Percentiles rank a stretch among this genome's conserved stretches.
Conservation (phyloP, 2,329 filamentous ascomycete species). For the Malbranchea zuffiana region DNA sequence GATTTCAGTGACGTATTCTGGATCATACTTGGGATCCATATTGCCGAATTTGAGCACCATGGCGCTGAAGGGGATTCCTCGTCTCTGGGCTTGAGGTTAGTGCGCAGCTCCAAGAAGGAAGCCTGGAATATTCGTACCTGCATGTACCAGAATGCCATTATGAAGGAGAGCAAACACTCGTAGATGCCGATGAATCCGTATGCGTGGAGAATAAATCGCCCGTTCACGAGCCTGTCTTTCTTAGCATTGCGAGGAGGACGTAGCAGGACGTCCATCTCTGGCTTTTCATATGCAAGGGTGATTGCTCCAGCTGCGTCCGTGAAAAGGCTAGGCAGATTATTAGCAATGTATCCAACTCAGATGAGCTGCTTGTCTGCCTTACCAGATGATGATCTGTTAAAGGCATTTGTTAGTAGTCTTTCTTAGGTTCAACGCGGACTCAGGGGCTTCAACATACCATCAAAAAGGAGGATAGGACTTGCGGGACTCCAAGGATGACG, state of each 20-base stretch:
- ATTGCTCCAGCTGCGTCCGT: slow-evolving; percentile 66
- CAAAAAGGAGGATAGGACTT: slow-evolving; percentile 61
- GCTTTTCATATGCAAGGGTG: slow-evolving; percentile 62
- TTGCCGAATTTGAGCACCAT: slow-evolving; percentile 59
- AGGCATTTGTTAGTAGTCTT: neutral
- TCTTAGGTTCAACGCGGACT: neutral
- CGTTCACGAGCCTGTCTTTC: slow-evolving; percentile 62
- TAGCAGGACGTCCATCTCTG: slow-evolving; percentile 62
- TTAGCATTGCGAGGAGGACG: slow-evolving; percentile 57
- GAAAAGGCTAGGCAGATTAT: slow-evolving; percentile 43
- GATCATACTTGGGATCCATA: slow-evolving; percentile 40
- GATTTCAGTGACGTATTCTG: slow-evolving; percentile 44
- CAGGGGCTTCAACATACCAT: slow-evolving; percentile 36
- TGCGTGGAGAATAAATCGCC: slow-evolving; percentile 59
- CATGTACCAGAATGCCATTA: slow-evolving; percentile 59
- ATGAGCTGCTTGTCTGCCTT: slow-evolving; percentile 13
- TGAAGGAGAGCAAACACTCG: slow-evolving; percentile 49
- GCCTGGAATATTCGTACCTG: slow-evolving; percentile 4
- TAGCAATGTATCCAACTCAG: slow-evolving; percentile 2
- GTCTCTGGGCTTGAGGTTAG: slow-evolving; percentile 22
- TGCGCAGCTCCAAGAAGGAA: neutral
- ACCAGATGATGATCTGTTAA: slow-evolving; percentile 49
- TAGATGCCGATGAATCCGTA: slow-evolving; percentile 61
- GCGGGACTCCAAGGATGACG: slow-evolving; percentile 60
- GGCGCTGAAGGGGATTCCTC: slow-evolving; percentile 53